Conservation (phyloP, 2,329 filamentous ascomycete genomes). For the Penicillium corylophilum region DNA sequence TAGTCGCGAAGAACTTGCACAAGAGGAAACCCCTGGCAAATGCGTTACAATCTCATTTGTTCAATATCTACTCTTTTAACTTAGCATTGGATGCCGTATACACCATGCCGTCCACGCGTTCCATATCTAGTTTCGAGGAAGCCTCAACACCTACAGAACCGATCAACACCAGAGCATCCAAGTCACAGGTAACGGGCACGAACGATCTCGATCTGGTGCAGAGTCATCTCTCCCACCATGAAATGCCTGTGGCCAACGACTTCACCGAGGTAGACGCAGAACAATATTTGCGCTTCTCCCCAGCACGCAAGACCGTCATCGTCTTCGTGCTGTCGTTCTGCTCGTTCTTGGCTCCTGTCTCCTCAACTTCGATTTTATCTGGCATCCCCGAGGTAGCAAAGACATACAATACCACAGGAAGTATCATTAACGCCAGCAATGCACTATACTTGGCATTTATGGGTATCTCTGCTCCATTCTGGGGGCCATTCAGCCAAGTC, state of each 20-base stretch:
- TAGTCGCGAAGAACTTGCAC: background rate
- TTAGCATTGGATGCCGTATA: background rate
- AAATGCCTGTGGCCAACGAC: slow-evolving; percentile 29
- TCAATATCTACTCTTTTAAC: background rate
- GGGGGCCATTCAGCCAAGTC: slow-evolving; percentile 69
- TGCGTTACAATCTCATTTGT: background rate
- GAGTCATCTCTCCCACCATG: slow-evolving; percentile 36
- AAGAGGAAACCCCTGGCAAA: background rate
- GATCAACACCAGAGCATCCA: slow-evolving; percentile 10
- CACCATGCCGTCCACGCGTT: slow-evolving; percentile 14
- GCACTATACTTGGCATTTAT: slow-evolving; percentile 74
- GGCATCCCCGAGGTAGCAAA: slow-evolving; percentile 71
- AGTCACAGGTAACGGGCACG: slow-evolving; percentile 14
- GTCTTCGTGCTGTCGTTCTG: slow-evolving; percentile 70
- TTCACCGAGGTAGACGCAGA: slow-evolving; percentile 49
- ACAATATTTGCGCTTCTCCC: slow-evolving; percentile 64
- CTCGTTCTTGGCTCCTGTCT: slow-evolving; percentile 72
- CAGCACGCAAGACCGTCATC: slow-evolving; percentile 63
- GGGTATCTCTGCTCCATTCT: slow-evolving; percentile 68
- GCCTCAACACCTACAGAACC: slow-evolving; percentile 8
- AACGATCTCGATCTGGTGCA: slow-evolving; percentile 31
- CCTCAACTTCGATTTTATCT: slow-evolving; percentile 69
- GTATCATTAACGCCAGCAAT: slow-evolving; percentile 71
- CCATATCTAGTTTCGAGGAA: slow-evolving; percentile 16
- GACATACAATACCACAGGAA: slow-evolving; percentile 64